Evolutionary conservation across 2,329 filamentous ascomycete species (phyloP), one percentile per base, ranked within the genome.

Genomic region (Penicillium oxalicum): DNA sequence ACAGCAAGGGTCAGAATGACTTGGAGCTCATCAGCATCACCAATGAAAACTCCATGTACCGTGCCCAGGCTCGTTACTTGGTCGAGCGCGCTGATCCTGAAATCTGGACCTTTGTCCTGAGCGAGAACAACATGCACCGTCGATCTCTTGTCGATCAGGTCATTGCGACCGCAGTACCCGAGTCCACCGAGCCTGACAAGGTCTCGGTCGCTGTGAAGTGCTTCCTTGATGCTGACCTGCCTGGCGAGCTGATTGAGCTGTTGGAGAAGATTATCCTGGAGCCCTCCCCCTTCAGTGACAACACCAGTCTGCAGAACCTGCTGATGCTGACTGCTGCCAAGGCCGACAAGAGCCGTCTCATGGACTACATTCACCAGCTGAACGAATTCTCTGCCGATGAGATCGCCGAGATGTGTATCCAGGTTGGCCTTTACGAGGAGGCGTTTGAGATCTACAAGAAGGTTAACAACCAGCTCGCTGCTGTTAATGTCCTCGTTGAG

Each of bases 21-120:
- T 74, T 98, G 29, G 94, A 98, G 73, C 81, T 98, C 48, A 91
- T 98, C 72, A 93, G 87, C 70, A 91, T 98, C 65, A 97, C 93
- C 64, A 98, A 97, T 62, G 94, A 98, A 73, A 98, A 98, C 74
- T 85, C 88, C n/a, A 98, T 98, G 93, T 98, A 95, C 80, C 87
- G 91, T 62, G 88, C 88, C n/a, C 93, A 98, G 71, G 91, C 91
- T 50, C 86, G 93, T 34, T 98, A 98, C 71, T 79, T 98, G 25
- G 77, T 98, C 45, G 91, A 96, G 63, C 86, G 93, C 57, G 86
- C 88, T 34, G 93, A 98, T 63, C 70, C 77, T 2, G 93, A 98
- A 69, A 83, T 98, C 41, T 98, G 94, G 94, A 78, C 80, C 45
- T 98, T 96, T 66, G 93, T 97, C 11, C 79, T 98, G 32, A 95